phyloP scores from a whole-genome alignment of 2,329 filamentous ascomycete species.

The Ophiostoma novo-ulmi region DNA sequence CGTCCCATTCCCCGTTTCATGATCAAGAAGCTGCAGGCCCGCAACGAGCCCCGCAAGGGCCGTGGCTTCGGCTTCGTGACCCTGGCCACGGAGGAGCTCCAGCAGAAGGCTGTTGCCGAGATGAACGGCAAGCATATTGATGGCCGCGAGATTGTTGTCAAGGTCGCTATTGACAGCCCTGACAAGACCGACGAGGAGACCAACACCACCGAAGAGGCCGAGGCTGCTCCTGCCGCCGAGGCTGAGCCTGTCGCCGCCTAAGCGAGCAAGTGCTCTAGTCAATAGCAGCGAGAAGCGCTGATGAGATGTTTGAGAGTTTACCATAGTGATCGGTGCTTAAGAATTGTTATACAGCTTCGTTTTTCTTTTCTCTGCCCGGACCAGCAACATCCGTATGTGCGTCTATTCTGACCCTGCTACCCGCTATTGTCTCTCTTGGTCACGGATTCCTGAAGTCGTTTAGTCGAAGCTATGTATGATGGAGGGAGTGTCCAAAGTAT shows the following conservation, averaged over 20 bases:
- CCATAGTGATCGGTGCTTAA: constrained; percentile 20
- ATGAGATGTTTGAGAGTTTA: constrained; percentile 17
- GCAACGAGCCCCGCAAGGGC: constrained; percentile 96
- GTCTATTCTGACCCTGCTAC: constrained; percentile 16
- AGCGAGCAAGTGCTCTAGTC: constrained; percentile 15
- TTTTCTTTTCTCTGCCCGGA: constrained; percentile 6
- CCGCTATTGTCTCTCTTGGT: constrained; percentile 7
- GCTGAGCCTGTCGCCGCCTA: constrained; percentile 34
- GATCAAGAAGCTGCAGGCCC: constrained; percentile 99
- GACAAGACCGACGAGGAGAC: constrained; percentile 89
- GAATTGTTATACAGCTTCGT: constrained; percentile 15
- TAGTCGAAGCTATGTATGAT: neutral
- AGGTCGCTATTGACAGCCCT: constrained; percentile 98
- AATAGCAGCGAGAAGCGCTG: constrained; percentile 19
- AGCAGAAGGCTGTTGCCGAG: constrained; percentile 93
- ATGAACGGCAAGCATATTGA: constrained; percentile 99
- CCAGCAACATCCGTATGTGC: constrained; percentile 16
- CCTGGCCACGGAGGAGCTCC: constrained; percentile 86
- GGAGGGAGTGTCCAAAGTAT: neutral
- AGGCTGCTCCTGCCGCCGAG: constrained; percentile 31
- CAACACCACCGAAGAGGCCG: constrained; percentile 38
- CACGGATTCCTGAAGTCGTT: constrained; percentile 13
- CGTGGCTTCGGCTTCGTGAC: constrained; percentile 99
- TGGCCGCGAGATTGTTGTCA: constrained; percentile 97
- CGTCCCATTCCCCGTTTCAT: constrained; percentile 98